Percentiles rank a stretch among this genome's conserved stretches.
These are phyloP conservation scores for Ophiostoma populinum DNA, from an alignment of 2,329 filamentous ascomycete species.

Conservation along the genomic window DNA sequence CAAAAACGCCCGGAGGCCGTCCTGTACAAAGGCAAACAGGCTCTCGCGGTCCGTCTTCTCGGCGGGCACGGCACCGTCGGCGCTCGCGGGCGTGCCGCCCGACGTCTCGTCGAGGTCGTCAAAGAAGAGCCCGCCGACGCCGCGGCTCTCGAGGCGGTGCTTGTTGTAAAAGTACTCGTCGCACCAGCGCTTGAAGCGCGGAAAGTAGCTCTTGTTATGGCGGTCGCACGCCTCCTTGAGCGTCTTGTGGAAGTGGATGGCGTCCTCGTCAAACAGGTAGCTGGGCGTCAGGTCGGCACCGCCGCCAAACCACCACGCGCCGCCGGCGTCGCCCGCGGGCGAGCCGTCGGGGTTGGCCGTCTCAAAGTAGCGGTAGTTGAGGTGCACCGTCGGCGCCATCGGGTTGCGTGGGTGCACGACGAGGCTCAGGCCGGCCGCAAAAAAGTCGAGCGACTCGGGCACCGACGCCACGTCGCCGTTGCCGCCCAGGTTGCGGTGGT, in stretches of 20 bases:
- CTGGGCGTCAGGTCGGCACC: slow-evolving; percentile 84
- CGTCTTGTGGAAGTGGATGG: slow-evolving; percentile 86
- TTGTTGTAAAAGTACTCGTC: slow-evolving; percentile 94
- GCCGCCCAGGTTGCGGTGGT: slow-evolving; percentile 72
- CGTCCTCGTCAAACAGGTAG: slow-evolving; percentile 94
- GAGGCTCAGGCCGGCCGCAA: slow-evolving; percentile 81
- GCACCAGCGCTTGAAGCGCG: slow-evolving; percentile 94
- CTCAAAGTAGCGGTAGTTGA: slow-evolving; percentile 98
- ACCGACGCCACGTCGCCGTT: slow-evolving; percentile 28
- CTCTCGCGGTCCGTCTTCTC: slow-evolving; percentile 51
- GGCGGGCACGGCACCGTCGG: neutral
- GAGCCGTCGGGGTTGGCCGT: slow-evolving; percentile 71
- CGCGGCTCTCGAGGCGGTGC: slow-evolving; percentile 72
- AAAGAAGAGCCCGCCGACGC: slow-evolving; percentile 94
- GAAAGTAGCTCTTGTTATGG: slow-evolving; percentile 83
- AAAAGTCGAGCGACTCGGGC: slow-evolving; percentile 77
- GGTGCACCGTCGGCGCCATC: slow-evolving; percentile 91
- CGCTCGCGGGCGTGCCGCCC: slow-evolving; percentile 5
- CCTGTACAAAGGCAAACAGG: slow-evolving; percentile 75
- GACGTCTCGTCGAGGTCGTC: slow-evolving; percentile 84
- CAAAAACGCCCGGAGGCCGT: slow-evolving; percentile 71
- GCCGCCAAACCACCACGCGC: slow-evolving; percentile 97
- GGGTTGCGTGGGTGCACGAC: slow-evolving; percentile 90
- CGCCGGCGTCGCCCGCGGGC: slow-evolving; percentile 33
- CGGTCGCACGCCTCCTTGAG: slow-evolving; percentile 87